phyloP scores from a whole-genome alignment of 2,329 filamentous ascomycete species.

The Monilinia vaccinii-corymbosi region DNA sequence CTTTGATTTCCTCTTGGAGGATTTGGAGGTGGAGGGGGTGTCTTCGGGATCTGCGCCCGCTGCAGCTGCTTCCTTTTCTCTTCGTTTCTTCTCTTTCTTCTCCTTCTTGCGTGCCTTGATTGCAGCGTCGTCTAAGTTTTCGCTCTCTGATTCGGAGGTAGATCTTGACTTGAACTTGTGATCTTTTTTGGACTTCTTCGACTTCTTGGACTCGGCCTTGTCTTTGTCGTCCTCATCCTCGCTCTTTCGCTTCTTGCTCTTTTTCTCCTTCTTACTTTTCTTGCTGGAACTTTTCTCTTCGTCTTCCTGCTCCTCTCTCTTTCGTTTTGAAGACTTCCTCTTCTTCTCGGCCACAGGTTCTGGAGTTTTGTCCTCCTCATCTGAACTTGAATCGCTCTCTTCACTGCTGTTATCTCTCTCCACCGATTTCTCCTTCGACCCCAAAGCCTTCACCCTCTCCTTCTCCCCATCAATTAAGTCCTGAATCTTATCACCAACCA shows the following conservation, averaged over 20 bases:
- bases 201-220: conserved; percentile 19
- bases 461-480: conserved; percentile 34
- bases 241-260: conserved; percentile 33
- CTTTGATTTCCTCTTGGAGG: conserved; percentile 30
- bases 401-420: conserved; percentile 7
- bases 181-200: conserved; percentile 30
- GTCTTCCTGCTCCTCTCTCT: conserved; percentile 33
- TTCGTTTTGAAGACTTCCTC: conserved; percentile 34
- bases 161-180: conserved; percentile 2
- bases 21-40: conserved; percentile 15
- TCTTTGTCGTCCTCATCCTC: conserved; percentile 32
- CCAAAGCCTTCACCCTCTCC: conserved; percentile 26
- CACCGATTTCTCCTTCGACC: conserved; percentile 11
- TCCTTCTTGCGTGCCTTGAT: neutral
- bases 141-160: neutral
- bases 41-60: neutral
- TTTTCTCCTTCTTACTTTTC: conserved; percentile 9
- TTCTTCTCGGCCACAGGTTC: conserved; percentile 14
- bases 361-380: conserved; percentile 6
- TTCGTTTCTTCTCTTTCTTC: conserved; percentile 13
- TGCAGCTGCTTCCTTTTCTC: conserved; percentile 9
- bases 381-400: neutral
- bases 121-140: neutral
- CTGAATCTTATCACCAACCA: conserved; percentile 48
- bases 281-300: conserved; percentile 29